Evolutionary conservation across 345 rosid genomes (phyloP), one percentile per base, ranked within the genome.

Genomic region (Euphorbia lathyris): DNA sequence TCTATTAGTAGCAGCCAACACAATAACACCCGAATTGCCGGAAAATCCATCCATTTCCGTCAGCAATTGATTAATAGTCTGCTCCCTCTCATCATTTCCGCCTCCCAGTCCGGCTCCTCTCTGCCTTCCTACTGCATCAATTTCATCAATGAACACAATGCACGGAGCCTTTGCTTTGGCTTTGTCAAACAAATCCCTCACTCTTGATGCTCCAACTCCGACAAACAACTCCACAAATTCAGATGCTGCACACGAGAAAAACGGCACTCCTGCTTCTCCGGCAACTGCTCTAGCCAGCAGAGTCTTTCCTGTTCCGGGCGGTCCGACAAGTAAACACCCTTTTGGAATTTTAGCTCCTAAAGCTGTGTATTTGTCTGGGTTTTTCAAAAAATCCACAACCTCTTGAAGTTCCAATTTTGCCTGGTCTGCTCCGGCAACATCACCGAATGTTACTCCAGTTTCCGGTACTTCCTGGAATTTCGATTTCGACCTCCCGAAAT

Each of bases 51-150:
- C 98, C 97, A 93, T 93, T 74, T 93, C 98, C 2, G 96, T 91
- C 79, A 93, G 60, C 63, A 89, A 65, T 86, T 89, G 94, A 74
- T 91, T 89, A 62, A 91, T 87, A 0, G 97, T 91, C 79, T 91
- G 97, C 71, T 93, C 98, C 29, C 94, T 91, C 83, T 93, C 97
- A 70, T 93, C 97, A 71, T 90, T 90, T 64, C 97, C 98, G 56
- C 97, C 98, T 63, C 97, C 97, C 60, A 87, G 84, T 16, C 97
- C 98, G 13, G 97, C 96, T 72, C 98, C 98, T 78, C 98, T 87
- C 80, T 93, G 96, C 78, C 98, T 83, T 51, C 94, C 95, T 16
- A 91, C 98, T 3, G 90, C 98, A 64, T 87, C 96, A 78, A 94
- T 94, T 75, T 94, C 98, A 82, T 93, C 96, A 5, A 89, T 89